Evolutionary conservation across 2,329 filamentous ascomycete genomes (phyloP).

Genomic region (Orbilia quercus): DNA sequence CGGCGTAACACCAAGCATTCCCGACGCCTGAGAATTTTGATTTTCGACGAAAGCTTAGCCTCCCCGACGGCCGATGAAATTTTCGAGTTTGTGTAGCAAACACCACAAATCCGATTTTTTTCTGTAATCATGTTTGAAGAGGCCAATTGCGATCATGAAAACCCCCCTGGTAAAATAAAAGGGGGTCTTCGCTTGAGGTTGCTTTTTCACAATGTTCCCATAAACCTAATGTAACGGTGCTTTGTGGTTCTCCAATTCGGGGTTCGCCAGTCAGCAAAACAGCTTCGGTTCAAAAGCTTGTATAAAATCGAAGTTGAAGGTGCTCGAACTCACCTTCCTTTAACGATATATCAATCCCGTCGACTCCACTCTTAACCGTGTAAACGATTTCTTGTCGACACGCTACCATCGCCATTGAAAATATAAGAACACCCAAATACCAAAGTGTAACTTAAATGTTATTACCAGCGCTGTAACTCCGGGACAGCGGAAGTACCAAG

Average conservation of each 20-base stretch:
- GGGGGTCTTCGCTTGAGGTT: conserved; percentile 44
- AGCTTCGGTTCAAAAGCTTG: conserved; percentile 22
- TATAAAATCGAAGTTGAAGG: conserved; percentile 1
- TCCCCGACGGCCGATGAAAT: conserved; percentile 10
- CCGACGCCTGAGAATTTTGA: conserved; percentile 38
- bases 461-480: too few relatives aligned
- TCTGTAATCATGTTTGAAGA: conserved; percentile 7
- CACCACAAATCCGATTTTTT: conserved; percentile 12
- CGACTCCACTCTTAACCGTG: conserved; percentile 9
- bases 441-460: too few relatives aligned
- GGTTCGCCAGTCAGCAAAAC: background rate
- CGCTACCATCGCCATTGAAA: too few relatives aligned
- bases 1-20: conserved; percentile 52
- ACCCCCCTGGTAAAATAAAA: conserved; percentile 31
- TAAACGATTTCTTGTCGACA: background rate
- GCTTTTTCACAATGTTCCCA: conserved; percentile 50
- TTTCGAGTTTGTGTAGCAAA: conserved; percentile 27
- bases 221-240: conserved; percentile 55
- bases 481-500: background rate
- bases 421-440: too few relatives aligned
- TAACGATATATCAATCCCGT: conserved; percentile 22
- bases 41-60: conserved; percentile 47
- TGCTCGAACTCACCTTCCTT: conserved; percentile 29
- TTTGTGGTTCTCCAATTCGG: background rate
- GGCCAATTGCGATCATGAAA: conserved; percentile 19